A percentile compares a stretch with the other conserved stretches of the same genome.
These are phyloP conservation scores for Neolecta irregularis DNA, from an alignment of 1,139 yeast genomes.

Conservation along the genomic window DNA sequence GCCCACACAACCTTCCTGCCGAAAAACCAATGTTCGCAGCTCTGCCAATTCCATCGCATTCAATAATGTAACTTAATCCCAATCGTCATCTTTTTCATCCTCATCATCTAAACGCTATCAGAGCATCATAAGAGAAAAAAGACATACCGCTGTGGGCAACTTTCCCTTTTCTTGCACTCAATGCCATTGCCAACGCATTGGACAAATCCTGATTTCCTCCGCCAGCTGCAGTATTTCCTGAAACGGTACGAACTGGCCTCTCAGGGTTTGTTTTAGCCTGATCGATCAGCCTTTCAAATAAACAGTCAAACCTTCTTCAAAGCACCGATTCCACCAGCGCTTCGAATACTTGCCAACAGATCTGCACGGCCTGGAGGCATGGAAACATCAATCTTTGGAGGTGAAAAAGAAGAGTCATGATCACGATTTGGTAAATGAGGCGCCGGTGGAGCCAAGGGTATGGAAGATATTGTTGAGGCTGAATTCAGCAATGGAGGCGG, in stretches of 20 bases:
- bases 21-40: too few relatives aligned
- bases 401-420: constrained; percentile 24
- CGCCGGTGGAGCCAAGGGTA: constrained; percentile 19
- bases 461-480: constrained; percentile 18
- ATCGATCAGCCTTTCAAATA: neutral
- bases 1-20: too few relatives aligned
- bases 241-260: constrained; percentile 12
- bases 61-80: too few relatives aligned
- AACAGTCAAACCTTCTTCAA: constrained; percentile 45
- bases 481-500: constrained; percentile 9
- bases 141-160: constrained; percentile 54
- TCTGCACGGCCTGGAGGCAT: constrained; percentile 47
- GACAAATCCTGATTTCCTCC: constrained; percentile 51
- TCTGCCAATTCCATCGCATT: too few relatives aligned
- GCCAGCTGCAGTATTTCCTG: constrained; percentile 24
- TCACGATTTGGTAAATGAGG: constrained; percentile 25
- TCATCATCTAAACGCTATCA: constrained; percentile 34
- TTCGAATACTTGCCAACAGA: constrained; percentile 68
- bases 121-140: neutral
- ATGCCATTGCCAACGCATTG: constrained; percentile 77
- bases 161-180: constrained; percentile 64
- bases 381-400: constrained; percentile 28
- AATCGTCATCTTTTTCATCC: constrained; percentile 58
- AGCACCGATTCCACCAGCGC: constrained; percentile 56
- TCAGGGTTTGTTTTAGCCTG: constrained; percentile 10